Evolutionary conservation across 495 filamentous ascomycete species (phyloP).

Genomic region (Annulohypoxylon bovei): DNA sequence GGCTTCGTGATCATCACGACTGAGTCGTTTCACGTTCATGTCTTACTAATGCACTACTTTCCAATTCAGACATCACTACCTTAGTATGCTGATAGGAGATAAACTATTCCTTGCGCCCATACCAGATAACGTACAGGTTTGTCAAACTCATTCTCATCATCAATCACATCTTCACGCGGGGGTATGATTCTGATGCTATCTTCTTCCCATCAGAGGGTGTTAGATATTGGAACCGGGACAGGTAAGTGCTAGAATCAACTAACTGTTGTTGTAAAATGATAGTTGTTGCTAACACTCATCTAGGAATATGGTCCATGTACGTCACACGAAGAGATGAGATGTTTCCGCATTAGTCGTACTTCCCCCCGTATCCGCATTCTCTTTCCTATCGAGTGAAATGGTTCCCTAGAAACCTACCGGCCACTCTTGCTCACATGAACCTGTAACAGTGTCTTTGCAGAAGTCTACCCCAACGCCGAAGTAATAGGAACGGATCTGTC

Average conservation of each 20-base stretch:
- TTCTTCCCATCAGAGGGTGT: slow-evolving; percentile 54
- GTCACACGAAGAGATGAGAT: background rate
- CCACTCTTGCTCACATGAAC: background rate
- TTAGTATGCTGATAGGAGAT: slow-evolving; percentile 50
- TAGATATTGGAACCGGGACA: slow-evolving; percentile 67
- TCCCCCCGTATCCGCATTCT: background rate
- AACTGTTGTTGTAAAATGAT: slow-evolving; percentile 34
- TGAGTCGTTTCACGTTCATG: background rate
- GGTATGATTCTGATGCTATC: background rate
- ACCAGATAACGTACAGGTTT: slow-evolving; percentile 34
- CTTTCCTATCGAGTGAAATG: background rate
- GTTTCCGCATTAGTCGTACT: background rate
- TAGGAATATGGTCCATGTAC: slow-evolving; percentile 56
- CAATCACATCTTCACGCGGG: background rate
- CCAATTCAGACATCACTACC: slow-evolving; percentile 47
- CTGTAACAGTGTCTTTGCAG: slow-evolving; percentile 61
- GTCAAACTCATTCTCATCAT: background rate
- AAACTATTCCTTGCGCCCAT: slow-evolving; percentile 69
- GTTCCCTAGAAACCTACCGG: background rate
- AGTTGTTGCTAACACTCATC: slow-evolving; percentile 5
- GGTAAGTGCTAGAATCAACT: slow-evolving; percentile 55
- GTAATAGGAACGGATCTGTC: slow-evolving; percentile 68
- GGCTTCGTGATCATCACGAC: background rate
- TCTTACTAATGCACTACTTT: slow-evolving; percentile 6
- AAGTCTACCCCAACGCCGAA: slow-evolving; percentile 58